Evolutionary conservation across 306 rosid genomes (phyloP), one percentile per base, ranked within the genome.

Genomic region (Begonia fuchsioides): DNA sequence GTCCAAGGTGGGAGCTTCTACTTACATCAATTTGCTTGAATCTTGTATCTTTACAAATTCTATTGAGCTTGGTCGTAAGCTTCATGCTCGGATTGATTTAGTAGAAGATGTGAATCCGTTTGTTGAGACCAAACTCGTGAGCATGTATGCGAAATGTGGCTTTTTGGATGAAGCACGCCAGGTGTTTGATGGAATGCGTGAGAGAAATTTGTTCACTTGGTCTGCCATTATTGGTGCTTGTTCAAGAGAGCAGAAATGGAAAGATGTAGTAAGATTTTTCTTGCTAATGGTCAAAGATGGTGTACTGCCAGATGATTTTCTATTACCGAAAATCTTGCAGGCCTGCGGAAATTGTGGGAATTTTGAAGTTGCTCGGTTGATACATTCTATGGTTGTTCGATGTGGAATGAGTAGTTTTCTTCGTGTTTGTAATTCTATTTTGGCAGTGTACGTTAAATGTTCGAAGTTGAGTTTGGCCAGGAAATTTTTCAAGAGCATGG

Each of bases 141-240:
- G 98, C 39, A 90, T 90, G 98, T 85, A 90, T 54, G 94, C 95
- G 0, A 81, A 84, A 69, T 77, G 92, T 15, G 95, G 95, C 9
- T 62, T 11, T 26, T 56, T 90, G 43, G 63, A 75, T 1, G 86
- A 79, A n/a, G 98, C 97, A 2, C 78, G 95, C 10, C 56, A 74
- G 44, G 82, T 90, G 66, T 90, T 90, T 44, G 80, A 81, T 58
- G 76, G 55, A 72, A 90, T 90, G 85, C 70, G 51, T 19, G 81
- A 79, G 67, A 76, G 83, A 50, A 90, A 90, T 64, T 67, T 90
- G 81, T 90, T 68, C 67, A 58, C 98, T 53, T 90, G 98, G 98
- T 90, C 98, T 13, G 95, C 98, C 5, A 90, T 90, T 77, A 81
- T 85, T 41, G 95, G 98, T 12, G 95, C 79, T 2, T 81, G 81